phyloP scores from a whole-genome alignment of 2,329 filamentous ascomycete species.

The Fragosphaeria purpurea region DNA sequence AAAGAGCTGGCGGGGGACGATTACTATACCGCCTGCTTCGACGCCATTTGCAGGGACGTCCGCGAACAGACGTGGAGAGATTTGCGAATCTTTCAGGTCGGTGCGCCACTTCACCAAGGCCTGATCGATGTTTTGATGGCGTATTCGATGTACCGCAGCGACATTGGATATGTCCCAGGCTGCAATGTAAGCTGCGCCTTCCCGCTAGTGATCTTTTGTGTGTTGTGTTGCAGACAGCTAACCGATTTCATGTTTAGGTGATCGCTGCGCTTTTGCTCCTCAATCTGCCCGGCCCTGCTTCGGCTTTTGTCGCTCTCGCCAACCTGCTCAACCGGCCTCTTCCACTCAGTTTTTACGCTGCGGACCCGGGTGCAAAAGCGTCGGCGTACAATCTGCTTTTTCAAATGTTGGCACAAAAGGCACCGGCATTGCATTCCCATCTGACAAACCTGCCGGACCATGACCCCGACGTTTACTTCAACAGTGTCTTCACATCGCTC shows the following conservation, averaged over 20 bases:
- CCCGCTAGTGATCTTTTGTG: no score
- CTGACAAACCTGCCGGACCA: conserved; percentile 41
- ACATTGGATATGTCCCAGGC: conserved; percentile 67
- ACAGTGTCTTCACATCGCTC: conserved; percentile 50
- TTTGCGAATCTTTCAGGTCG: conserved; percentile 59
- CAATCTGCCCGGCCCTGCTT: conserved; percentile 53
- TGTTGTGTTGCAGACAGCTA: no score
- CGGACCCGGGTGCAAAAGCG: conserved; percentile 57
- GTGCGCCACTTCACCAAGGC: conserved; percentile 55
- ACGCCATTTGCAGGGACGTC: conserved; percentile 54
- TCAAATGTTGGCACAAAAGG: conserved; percentile 55
- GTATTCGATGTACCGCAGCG: conserved; percentile 72
- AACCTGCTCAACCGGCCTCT: conserved; percentile 70
- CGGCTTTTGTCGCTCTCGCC: conserved; percentile 61
- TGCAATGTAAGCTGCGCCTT: conserved; percentile 41
- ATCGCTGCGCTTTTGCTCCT: conserved; percentile 65
- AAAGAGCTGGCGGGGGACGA: conserved; percentile 44
- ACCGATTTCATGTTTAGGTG: conserved; percentile 16
- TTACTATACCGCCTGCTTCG: conserved; percentile 50
- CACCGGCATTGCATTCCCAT: conserved; percentile 52
- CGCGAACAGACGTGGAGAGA: conserved; percentile 57
- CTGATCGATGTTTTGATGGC: conserved; percentile 66
- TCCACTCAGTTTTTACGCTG: conserved; percentile 64
- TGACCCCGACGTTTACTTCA: conserved; percentile 45
- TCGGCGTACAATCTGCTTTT: conserved; percentile 61